These are phyloP conservation scores for Fusarium sp. DNA, from an alignment of 2,329 filamentous ascomycete genomes.

Conservation along the genomic window DNA sequence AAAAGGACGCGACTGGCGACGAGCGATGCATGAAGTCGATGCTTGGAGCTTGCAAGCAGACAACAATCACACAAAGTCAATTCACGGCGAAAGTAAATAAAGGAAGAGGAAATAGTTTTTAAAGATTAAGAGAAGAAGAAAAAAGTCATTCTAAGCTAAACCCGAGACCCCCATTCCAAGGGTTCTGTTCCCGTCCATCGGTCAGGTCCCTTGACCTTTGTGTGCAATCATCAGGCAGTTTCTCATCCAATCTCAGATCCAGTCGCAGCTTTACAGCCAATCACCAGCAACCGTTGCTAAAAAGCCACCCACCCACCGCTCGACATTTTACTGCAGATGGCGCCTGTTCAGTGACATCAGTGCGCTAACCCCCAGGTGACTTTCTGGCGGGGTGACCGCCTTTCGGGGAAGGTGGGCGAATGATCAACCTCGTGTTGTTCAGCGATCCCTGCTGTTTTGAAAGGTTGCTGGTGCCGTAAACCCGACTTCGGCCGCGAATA, in stretches of 20 bases:
- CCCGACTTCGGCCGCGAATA: slow-evolving; percentile 37
- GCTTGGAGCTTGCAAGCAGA: slow-evolving; percentile 3
- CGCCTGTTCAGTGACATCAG: slow-evolving; percentile 39
- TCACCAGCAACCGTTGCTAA: slow-evolving; percentile 18
- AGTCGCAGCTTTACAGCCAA: slow-evolving; percentile 21
- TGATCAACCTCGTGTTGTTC: slow-evolving; percentile 38
- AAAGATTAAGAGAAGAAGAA: background rate
- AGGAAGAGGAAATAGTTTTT: background rate
- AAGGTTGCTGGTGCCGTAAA: slow-evolving; percentile 11
- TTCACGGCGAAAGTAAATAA: slow-evolving; percentile 1
- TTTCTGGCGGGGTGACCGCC: slow-evolving; percentile 18
- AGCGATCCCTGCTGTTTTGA: slow-evolving; percentile 33
- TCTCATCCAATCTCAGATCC: slow-evolving; percentile 38
- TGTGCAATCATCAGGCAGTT: slow-evolving; percentile 42
- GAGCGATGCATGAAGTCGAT: slow-evolving; percentile 31
- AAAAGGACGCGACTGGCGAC: slow-evolving; percentile 22
- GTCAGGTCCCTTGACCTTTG: slow-evolving; percentile 29
- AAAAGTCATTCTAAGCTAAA: slow-evolving; percentile 27
- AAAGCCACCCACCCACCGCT: slow-evolving; percentile 24
- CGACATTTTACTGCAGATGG: slow-evolving; percentile 11
- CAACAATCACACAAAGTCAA: slow-evolving; percentile 10
- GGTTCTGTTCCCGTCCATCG: slow-evolving; percentile 24
- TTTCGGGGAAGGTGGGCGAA: slow-evolving; percentile 34
- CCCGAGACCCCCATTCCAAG: slow-evolving; percentile 25
- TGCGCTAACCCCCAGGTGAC: slow-evolving; percentile 27